Percentiles rank a stretch among this genome's conserved stretches.
Evolutionary conservation across 2,329 filamentous ascomycete species (phyloP).

Genomic region (Fusarium fujikuroi): DNA sequence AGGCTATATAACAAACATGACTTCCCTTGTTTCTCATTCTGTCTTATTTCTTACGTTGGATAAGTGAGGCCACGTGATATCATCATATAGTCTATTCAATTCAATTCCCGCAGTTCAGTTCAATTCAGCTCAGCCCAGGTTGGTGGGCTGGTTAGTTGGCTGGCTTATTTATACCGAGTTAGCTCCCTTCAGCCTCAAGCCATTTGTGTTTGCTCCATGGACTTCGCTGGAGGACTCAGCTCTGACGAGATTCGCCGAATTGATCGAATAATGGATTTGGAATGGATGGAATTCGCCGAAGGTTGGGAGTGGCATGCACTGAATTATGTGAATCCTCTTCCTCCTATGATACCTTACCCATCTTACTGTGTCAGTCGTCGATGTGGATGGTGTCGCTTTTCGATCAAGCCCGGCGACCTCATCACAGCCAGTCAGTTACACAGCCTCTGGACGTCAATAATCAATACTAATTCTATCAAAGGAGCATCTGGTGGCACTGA

Average conservation of each 20-base stretch:
- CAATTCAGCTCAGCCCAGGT: not conserved
- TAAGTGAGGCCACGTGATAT: constrained; percentile 13
- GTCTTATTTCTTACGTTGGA: constrained; percentile 6
- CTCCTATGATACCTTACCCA: constrained; percentile 8
- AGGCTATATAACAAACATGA: not conserved
- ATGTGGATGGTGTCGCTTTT: constrained; percentile 32
- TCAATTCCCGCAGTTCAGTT: not conserved
- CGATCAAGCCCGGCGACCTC: constrained; percentile 9
- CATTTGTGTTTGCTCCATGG: not conserved
- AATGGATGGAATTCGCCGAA: constrained; percentile 16
- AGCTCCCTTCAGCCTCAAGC: not conserved
- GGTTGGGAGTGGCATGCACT: constrained; percentile 20
- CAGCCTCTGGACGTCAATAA: not conserved
- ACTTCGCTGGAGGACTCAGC: constrained; percentile 4
- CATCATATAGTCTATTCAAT: not conserved
- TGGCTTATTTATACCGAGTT: not conserved
- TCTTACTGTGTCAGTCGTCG: constrained; percentile 26
- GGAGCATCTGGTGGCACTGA: constrained; percentile 17
- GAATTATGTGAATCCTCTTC: not conserved
- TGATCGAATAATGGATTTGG: constrained; percentile 19
- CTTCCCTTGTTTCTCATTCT: not conserved
- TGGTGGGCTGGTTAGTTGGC: not conserved
- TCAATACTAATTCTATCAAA: not conserved
- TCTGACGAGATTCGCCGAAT: constrained; percentile 3
- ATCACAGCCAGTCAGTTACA: constrained; percentile 12